These are phyloP conservation scores for Candida lessepsii DNA, from an alignment of 805 yeast genomes.

Conservation along the genomic window DNA sequence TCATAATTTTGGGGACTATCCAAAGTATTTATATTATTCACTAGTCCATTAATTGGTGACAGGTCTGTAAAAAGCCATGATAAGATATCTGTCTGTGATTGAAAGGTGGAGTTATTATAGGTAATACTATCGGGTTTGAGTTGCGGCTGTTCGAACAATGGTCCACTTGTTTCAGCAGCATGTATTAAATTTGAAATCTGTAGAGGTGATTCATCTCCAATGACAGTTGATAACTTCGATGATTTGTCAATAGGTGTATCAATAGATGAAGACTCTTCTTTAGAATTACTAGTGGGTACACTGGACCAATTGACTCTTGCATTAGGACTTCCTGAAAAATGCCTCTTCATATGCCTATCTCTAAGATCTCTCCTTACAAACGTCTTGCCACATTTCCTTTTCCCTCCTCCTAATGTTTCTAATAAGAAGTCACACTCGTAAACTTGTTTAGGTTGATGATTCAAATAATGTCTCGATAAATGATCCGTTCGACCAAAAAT, in stretches of 20 bases:
- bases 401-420: slow-evolving; percentile 38
- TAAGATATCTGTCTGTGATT: slow-evolving; percentile 35
- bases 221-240: not conserved
- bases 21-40: not conserved
- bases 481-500: slow-evolving; percentile 62
- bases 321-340: slow-evolving; percentile 14
- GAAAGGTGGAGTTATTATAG: not conserved
- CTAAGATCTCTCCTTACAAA: slow-evolving; percentile 63
- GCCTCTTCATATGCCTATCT: slow-evolving; percentile 38
- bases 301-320: slow-evolving; percentile 16
- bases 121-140: not conserved
- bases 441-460: slow-evolving; percentile 54
- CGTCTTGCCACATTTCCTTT: slow-evolving; percentile 52
- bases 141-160: not conserved
- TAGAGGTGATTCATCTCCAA: slow-evolving; percentile 14
- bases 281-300: not conserved
- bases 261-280: not conserved
- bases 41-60: slow-evolving; percentile 14
- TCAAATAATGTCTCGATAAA: slow-evolving; percentile 60
- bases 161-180: slow-evolving; percentile 8
- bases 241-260: not conserved
- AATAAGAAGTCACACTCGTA: slow-evolving; percentile 53
- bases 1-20: slow-evolving; percentile 2
- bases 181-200: slow-evolving; percentile 22
- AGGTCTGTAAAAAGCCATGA: slow-evolving; percentile 41